Evolutionary conservation across 768 basidiomycete genomes (phyloP), one percentile per base, ranked within the genome.

Genomic region (Suillus tomentosus): DNA sequence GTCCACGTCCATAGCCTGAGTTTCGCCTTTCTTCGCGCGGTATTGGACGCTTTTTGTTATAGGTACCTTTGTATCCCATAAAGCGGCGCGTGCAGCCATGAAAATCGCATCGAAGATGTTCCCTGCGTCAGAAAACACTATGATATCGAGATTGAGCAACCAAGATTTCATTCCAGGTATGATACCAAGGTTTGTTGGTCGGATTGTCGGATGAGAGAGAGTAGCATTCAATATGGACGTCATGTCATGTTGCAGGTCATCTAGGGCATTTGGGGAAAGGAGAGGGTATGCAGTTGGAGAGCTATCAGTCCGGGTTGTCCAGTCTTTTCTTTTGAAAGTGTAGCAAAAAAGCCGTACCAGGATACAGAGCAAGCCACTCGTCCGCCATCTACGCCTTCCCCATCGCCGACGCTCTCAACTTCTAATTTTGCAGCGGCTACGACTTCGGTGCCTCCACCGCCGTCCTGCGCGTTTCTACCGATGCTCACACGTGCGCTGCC

Each of bases 61-160:
- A 7, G 94, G 94, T 0, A 95, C 88, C 61, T 85, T 88, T 17
- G 91, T 88, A 63, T 93, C 91, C 84, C 89, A 92, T 15, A 96
- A 76, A 0, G 92, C 93, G 1, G 90, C 88, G 15, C 90, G 84
- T 2, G 88, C 86, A 0, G 90, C 91, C 77, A 95, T 81, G 78
- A 95, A 90, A 2, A 95, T 73, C 40, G 87, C 89, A 67, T 96
- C 94, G 64, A 86, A 82, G 27, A 90, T 68, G 72, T 94, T 94
- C 0, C 93, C 93, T 4, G 84, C 80, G 65, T 94, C 91, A 2
- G 87, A 79, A 36, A 93, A 82, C 36, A 95, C 81, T 15, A 91
- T 80, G n/a, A 88, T 77, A 68, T 95, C 93, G 56, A 95, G 80
- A 65, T 86, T 82, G 10, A 89, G 80, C n/a, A 87, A 75, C 94